Base-by-base conservation (phyloP, 108 stramenopile genomes). In the Cylindrotheca closterium region DNA sequence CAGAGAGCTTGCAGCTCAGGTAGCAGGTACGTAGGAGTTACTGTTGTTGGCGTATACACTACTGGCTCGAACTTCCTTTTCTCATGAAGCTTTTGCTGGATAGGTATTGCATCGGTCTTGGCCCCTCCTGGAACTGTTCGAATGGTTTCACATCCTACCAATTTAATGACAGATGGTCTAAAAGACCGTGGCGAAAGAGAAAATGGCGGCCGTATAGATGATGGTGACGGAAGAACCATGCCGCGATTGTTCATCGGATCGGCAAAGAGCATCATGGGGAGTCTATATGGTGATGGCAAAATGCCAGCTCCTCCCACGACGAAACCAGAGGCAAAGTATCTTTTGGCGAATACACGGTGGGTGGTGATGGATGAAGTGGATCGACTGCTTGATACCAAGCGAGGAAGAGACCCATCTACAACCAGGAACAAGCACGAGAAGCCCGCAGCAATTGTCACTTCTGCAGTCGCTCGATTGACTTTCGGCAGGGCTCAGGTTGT, bases 1-100 rank as follows among this genome's bases (percentile, higher is more conserved):
- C 8, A 68, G 96, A 26, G 98, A 98, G 67, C 70, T 98, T 54
- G 98, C 95, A 1, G 82, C 92, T 12, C 98, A 98, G 77, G 89
- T 95, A 3, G 90, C 91, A 1, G 89, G 90, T 37, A 42, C 7
- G 37, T 42, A 10, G 7, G 37, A 7, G 7, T 42, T 42, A 15
- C 10, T n/a, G n/a, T n/a, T n/a, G n/a, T n/a, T n/a, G n/a, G n/a
- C n/a, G n/a, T n/a, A n/a, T n/a, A n/a, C n/a, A n/a, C n/a, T n/a
- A n/a, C n/a, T n/a, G n/a, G n/a, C n/a, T n/a, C n/a, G n/a, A n/a
- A n/a, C n/a, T n/a, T n/a, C 15, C 37, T 15, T 42, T 10, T 42
- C 15, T 42, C 15, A 7, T 42, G 15, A 42, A 10, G 37, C 37
- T 10, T 15, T 42, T 42, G 7, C 10, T 15, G 10, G 15, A 42